A percentile compares a stretch with the other conserved stretches of the same genome.
phyloP scores from a whole-genome alignment of 75 land plant genomes.

The Isoetes taiwanensis region DNA sequence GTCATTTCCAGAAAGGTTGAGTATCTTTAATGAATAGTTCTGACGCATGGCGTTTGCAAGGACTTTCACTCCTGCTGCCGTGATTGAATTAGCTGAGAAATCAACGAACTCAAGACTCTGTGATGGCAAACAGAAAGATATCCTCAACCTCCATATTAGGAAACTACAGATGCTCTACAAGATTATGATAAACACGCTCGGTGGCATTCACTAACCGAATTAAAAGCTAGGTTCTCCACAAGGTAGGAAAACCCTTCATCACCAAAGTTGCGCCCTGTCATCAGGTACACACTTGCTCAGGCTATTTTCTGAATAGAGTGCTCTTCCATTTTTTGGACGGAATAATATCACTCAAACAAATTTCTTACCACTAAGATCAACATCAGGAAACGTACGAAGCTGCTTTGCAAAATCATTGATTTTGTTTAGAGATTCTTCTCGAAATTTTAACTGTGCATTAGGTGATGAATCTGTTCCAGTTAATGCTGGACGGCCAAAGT shows the following conservation, averaged over 20 bases:
- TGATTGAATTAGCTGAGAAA: conserved; percentile 90
- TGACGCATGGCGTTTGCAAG: conserved; percentile 62
- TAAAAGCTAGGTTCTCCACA: conserved; percentile 81
- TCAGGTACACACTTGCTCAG: too few relatives aligned
- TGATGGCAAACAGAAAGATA: background rate
- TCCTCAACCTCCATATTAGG: background rate
- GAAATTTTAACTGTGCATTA: conserved; percentile 28
- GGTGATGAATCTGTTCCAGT: too few relatives aligned
- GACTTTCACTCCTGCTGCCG: conserved; percentile 71
- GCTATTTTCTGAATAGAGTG: too few relatives aligned
- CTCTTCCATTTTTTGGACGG: too few relatives aligned
- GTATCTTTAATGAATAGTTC: conserved; percentile 48
- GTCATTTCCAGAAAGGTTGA: conserved; percentile 83
- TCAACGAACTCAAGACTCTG: conserved; percentile 77
- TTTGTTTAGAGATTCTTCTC: conserved; percentile 42
- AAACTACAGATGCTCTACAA: background rate
- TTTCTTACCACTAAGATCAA: conserved; percentile 76
- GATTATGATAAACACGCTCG: background rate
- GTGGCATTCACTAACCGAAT: conserved; percentile 41
- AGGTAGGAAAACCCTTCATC: conserved; percentile 90
- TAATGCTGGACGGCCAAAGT: too few relatives aligned
- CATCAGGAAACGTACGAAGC: conserved; percentile 49
- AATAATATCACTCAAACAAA: too few relatives aligned
- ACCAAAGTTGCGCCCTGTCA: conserved; percentile 89
- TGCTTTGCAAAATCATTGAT: conserved; percentile 85